These are phyloP conservation scores for Enterospora canceri DNA, from an alignment of 371 early-diverging fungal genomes.

Conservation along the genomic window DNA sequence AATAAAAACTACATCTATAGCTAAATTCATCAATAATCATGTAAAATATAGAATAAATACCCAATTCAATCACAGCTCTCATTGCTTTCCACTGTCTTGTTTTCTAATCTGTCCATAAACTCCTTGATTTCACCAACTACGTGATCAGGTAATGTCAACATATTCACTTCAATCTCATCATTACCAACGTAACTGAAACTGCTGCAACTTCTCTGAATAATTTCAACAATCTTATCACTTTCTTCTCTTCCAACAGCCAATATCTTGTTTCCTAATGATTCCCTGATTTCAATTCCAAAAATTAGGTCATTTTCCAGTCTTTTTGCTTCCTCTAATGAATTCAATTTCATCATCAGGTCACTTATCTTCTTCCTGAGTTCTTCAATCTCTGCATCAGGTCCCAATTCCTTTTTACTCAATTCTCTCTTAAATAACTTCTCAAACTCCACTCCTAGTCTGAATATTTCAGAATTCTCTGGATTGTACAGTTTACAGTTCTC, in stretches of 20 bases:
- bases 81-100: too few relatives aligned
- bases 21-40: neutral
- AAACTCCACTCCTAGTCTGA: constrained; percentile 56
- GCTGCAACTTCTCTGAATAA: constrained; percentile 21
- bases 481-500: constrained; percentile 47
- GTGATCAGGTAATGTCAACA: constrained; percentile 39
- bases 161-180: constrained; percentile 49
- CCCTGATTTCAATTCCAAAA: constrained; percentile 34
- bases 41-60: too few relatives aligned
- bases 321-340: constrained; percentile 32
- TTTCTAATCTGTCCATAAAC: neutral
- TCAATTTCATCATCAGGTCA: constrained; percentile 40
- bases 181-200: constrained; percentile 36
- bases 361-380: constrained; percentile 48
- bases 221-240: constrained; percentile 32
- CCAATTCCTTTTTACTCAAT: constrained; percentile 11
- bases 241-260: constrained; percentile 21
- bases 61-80: too few relatives aligned
- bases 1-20: neutral
- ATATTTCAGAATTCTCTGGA: constrained; percentile 64
- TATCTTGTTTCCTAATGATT: constrained; percentile 32
- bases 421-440: constrained; percentile 24
- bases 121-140: constrained; percentile 42
- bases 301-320: neutral
- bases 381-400: constrained; percentile 31